Evolutionary conservation across 2,329 filamentous ascomycete genomes (phyloP).

Genomic region (Dactylellina parvicollis): DNA sequence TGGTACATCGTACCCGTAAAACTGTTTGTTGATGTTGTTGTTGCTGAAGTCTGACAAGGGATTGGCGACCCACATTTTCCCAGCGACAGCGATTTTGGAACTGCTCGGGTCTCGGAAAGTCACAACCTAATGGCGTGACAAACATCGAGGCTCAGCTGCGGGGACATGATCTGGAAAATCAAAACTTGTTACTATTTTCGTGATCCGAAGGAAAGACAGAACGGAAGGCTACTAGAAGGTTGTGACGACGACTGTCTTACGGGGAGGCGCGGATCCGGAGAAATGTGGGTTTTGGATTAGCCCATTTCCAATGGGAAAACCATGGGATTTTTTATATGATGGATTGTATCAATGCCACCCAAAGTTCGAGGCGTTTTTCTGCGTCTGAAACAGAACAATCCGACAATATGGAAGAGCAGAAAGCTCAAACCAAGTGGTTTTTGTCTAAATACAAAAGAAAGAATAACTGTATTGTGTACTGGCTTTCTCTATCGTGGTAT

Average conservation of each 20-base stretch:
- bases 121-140: conserved; percentile 39
- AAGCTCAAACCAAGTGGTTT: conserved; percentile 5
- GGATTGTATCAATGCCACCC: too few species aligned
- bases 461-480: too few species aligned
- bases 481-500: conserved; percentile 47
- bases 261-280: not conserved
- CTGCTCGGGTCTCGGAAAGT: not conserved
- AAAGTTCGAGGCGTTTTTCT: too few species aligned
- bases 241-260: conserved; percentile 9
- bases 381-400: too few species aligned
- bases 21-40: too few species aligned
- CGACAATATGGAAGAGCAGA: not conserved
- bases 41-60: not conserved
- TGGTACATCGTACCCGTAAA: not conserved
- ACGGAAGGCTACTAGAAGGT: not conserved
- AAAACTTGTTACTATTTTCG: conserved; percentile 37
- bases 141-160: conserved; percentile 11
- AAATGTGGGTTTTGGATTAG: not conserved
- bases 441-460: conserved; percentile 40
- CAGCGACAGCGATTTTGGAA: not conserved
- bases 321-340: too few species aligned
- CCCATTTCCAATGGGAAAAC: too few species aligned
- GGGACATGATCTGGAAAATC: not conserved
- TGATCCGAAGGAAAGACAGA: not conserved
- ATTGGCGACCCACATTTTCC: conserved; percentile 1